Evolutionary conservation across 83 land plant genomes (phyloP), one percentile per base, ranked within the genome.

Genomic region (Picea abies): DNA sequence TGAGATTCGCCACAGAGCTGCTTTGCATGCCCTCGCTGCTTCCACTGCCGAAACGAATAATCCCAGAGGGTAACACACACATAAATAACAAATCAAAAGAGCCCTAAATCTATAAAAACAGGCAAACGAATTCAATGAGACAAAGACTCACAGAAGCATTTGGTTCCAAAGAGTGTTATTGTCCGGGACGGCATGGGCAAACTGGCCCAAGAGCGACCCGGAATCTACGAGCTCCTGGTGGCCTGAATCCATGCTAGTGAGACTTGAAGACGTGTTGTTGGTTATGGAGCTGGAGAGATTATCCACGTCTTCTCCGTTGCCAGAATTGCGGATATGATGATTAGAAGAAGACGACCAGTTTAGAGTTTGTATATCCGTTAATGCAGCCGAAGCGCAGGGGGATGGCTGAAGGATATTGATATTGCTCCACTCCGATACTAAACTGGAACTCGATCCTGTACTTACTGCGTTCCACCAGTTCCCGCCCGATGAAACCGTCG

Each of bases 381-480:
- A 52, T 52, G 58, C 58, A 52, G 58, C 70, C 29, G 25, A 23
- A 10, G 25, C 14, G 4, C 29, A 3, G 29, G 23, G 70, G 8
- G 66, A 7, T 5, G n/a, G 66, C 23, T 63, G 66, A 63, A 63
- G 66, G 1, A 66, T 26, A 66, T 66, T 66, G 70, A 66, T 23
- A n/a, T 23, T 23, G 58, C 58, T 52, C 58, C 58, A 52, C 15
- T 52, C 58, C 14, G 58, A 52, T 2, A 52, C 66, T 20, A 22
- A 63, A 63, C 66, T 22, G 8, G 66, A 63, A 66, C 70, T 26
- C 70, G 70, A 66, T 66, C 70, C 70, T 66, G 70, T 26, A 66
- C 70, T 66, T 12, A 66, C 70, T 9, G 29, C 70, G 70, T 66
- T 66, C 70, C 70, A 66, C 70, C 70, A 66, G 26, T 66, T 66